Conservation (phyloP, 345 rosid genomes). For the Citrus inodora region DNA sequence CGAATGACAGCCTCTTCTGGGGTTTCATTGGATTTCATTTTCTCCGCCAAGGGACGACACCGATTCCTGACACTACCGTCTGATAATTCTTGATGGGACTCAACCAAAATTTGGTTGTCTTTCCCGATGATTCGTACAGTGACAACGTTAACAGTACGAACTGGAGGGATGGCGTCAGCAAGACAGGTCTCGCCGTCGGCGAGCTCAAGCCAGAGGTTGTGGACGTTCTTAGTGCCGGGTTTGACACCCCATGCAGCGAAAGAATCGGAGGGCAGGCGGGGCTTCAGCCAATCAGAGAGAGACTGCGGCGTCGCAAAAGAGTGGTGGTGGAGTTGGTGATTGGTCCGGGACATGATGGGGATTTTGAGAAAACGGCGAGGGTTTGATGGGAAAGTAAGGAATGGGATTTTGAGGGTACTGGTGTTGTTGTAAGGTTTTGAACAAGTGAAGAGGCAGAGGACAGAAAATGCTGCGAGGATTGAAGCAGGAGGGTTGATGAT, state of each 20-base stretch:
- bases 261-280: constrained; percentile 76
- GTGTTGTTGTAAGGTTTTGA: constrained; percentile 21
- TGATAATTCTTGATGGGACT: constrained; percentile 76
- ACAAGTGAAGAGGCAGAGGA: constrained; percentile 35
- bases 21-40: constrained; percentile 77
- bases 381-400: constrained; percentile 31
- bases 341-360: constrained; percentile 44
- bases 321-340: constrained; percentile 13
- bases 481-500: background rate
- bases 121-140: constrained; percentile 48
- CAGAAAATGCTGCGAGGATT: constrained; percentile 38
- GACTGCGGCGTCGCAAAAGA: constrained; percentile 68
- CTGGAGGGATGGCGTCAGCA: constrained; percentile 64
- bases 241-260: constrained; percentile 85
- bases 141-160: constrained; percentile 74
- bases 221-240: constrained; percentile 94
- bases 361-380: constrained; percentile 46
- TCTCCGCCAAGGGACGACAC: constrained; percentile 74
- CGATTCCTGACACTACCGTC: constrained; percentile 71
- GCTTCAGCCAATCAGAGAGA: constrained; percentile 84
- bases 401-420: constrained; percentile 26
- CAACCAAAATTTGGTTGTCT: constrained; percentile 45
- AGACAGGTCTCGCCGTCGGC: constrained; percentile 76
- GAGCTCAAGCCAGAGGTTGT: constrained; percentile 94
- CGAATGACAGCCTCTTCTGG: constrained; percentile 61